Base-by-base conservation (phyloP, 129 eudicot genomes). In the Smallanthus sonchifolius region DNA sequence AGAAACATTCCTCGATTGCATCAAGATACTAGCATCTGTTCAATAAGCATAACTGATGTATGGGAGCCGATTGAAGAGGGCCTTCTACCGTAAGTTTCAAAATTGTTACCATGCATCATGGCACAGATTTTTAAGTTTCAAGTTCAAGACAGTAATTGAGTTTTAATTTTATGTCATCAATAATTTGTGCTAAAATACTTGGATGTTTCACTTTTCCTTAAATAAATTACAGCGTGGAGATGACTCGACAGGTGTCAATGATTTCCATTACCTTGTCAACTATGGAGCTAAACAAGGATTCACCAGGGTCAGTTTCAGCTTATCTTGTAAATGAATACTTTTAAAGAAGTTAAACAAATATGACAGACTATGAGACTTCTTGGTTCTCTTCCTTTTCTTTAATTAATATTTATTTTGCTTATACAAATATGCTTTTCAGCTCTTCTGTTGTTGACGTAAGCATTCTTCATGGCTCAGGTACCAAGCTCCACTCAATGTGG, bases 51-150 rank as follows among this genome's bases (percentile, higher is more conserved):
- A 66, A 86, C 91, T 43, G 97, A 91, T 80, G 83, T 87, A 37
- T 94, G 88, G 87, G 99, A 90, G 73, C 97, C 99, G 47, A 88
- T 83, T 79, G 99, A 94, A 85, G 97, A 94, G 78, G 99, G 99
- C 49, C 99, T 94, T 82, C 63, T 84, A 66, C 90, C 86, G 99
- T 94, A 82, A 86, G 99, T 85, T 83, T 72, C 37, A 39, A 19
- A 36, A 19, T 4, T n/a, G 45, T 44, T 52, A 55, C 6, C 39
- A 16, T 43, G 36, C 48, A 35, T 77, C 28, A 35, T 34, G 69
- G 35, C 51, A 62, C 5, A 17, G 10, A 1, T 24, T 62, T 45
- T 52, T n/a, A 43, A 24, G 42, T 30, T 70, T 38, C 36, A 51
- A 60, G 56, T 40, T 54, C 9, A 70, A 30, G 44, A 19, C 48